phyloP scores from a whole-genome alignment of 164 flowering plant species.

The Tetrastigma voinierianum region DNA sequence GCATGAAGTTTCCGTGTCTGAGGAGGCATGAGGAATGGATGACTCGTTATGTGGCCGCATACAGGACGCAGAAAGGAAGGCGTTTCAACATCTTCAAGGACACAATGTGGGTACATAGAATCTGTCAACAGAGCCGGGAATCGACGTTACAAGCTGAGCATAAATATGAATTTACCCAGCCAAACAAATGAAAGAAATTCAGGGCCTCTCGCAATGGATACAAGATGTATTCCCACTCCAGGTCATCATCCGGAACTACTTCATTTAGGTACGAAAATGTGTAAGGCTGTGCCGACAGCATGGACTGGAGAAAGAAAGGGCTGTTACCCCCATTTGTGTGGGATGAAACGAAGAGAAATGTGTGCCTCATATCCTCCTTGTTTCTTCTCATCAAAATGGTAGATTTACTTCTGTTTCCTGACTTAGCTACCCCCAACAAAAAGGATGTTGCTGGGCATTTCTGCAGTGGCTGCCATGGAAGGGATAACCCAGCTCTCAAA shows the following conservation, averaged over 20 bases:
- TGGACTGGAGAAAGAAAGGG: conserved; percentile 13
- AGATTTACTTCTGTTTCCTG: too few species aligned
- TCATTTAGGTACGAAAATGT: conserved; percentile 12
- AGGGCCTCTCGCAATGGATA: conserved; percentile 7
- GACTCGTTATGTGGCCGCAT: too few species aligned
- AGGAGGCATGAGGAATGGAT: too few species aligned
- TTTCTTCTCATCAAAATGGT: too few species aligned
- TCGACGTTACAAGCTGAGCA: background rate
- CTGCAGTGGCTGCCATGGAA: conserved; percentile 26
- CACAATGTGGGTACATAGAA: too few species aligned
- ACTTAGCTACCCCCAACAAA: too few species aligned
- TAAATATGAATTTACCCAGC: conserved; percentile 14
- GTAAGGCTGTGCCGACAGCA: background rate
- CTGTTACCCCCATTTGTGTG: conserved; percentile 2
- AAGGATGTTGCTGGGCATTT: conserved; percentile 31
- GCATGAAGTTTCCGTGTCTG: too few species aligned
- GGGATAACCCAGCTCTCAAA: conserved; percentile 19
- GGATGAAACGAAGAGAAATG: conserved; percentile 6
- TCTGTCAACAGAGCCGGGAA: too few species aligned
- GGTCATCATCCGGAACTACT: background rate
- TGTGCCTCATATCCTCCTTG: background rate
- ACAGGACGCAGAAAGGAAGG: too few species aligned
- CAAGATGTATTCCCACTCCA: background rate
- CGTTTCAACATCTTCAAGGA: too few species aligned
- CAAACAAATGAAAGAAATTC: conserved; percentile 13